These are phyloP conservation scores for Rhododendron molle DNA, from an alignment of 148 eudicot species.

Conservation along the genomic window DNA sequence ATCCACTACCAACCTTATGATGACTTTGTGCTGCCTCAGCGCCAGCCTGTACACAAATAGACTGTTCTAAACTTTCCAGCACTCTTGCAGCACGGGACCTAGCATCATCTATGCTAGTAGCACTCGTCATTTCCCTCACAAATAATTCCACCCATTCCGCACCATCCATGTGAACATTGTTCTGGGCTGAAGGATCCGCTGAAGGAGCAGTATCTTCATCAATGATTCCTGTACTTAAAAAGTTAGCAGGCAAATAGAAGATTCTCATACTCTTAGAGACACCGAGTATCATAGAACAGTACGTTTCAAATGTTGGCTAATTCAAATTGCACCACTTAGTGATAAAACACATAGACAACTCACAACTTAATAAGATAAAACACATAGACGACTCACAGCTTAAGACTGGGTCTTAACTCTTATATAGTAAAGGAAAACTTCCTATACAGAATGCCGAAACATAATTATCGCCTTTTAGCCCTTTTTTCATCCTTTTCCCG, in stretches of 20 bases:
- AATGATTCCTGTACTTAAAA: conserved; percentile 28
- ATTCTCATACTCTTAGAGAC: not conserved
- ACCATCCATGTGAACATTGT: conserved; percentile 49
- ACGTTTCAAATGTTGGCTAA: not conserved
- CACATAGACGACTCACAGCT: too few relatives aligned
- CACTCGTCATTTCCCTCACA: conserved; percentile 63
- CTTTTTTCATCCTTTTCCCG: too few relatives aligned
- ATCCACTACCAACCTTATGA: conserved; percentile 40
- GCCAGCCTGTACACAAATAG: conserved; percentile 36
- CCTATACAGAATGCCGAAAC: not conserved
- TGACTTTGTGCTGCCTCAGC: conserved; percentile 39
- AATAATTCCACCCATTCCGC: conserved; percentile 77
- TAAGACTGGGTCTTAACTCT: not conserved
- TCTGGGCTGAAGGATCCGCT: conserved; percentile 25
- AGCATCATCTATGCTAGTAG: conserved; percentile 69
- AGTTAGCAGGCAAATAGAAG: not conserved
- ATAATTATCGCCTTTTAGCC: not conserved
- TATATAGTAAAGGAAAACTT: not conserved
- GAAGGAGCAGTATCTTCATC: conserved; percentile 29
- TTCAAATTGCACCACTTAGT: not conserved
- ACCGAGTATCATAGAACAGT: not conserved
- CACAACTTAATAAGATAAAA: not conserved
- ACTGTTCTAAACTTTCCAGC: conserved; percentile 61
- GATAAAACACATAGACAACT: not conserved
- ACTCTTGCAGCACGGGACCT: conserved; percentile 58